Evolutionary conservation across 2,329 filamentous ascomycete genomes (phyloP), one percentile per base, ranked within the genome.

Genomic region (Trichoderma pleuroti): DNA sequence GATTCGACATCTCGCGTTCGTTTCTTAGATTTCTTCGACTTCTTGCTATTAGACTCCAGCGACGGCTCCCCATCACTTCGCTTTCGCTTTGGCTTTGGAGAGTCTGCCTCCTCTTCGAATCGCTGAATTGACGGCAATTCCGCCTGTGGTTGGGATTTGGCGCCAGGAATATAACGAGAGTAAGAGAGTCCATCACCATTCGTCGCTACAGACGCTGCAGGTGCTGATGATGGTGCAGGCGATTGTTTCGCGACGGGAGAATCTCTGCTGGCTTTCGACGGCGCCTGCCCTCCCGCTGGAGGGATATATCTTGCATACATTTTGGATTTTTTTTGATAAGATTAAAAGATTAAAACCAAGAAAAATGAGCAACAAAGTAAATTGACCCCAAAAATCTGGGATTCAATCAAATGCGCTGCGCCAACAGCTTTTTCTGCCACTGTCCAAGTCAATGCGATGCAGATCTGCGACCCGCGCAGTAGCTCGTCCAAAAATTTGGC

Each of bases 271-370:
- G n/a, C 60, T 59, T 62, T 59, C 12, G 61, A 28, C 36, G 67
- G 46, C 30, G 63, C 73, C 67, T 76, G 70, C 46, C 70, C 75
- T 71, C 79, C 78, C 10, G 76, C 24, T 8, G 78, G 76, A 52
- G 81, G 83, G 18, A 85, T 76, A 71, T 85, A 85, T 73, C 84
- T 79, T 60, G 83, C 79, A 74, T 85, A 84, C 81, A 82, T 82
- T 30, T 32, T 32, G 1, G 10, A 24, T n/a, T 34, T 3, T n/a
- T 56, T 39, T 21, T 3, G 3, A 42, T 21, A 16, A 30, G 62
- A 64, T 14, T 0, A 21, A 21, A 6, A 10, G 1, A 28, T 3
- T 1, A 1, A 66, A 26, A 18, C 10, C 6, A 2, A 7, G 5
- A n/a, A 6, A 8, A 30, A 6, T 2, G 3, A 21, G 14, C 3